phyloP scores from a whole-genome alignment of 2,329 filamentous ascomycete genomes.

The Fusarium xylarioides region DNA sequence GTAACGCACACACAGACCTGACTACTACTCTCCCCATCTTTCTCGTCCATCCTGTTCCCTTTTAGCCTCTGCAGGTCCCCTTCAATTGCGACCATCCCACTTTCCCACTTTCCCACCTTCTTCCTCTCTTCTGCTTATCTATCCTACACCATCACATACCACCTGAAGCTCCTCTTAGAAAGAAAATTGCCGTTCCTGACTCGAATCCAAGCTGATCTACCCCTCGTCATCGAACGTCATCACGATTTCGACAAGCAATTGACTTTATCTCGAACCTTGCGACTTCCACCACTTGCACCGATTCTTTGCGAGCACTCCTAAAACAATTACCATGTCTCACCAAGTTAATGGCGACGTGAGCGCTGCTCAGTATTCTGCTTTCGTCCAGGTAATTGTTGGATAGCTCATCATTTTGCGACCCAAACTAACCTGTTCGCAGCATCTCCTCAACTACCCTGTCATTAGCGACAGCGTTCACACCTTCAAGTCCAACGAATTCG shows the following conservation, averaged over 20 bases:
- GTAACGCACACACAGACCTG: neutral
- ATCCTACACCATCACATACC: conserved; percentile 9
- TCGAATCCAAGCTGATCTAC: conserved; percentile 11
- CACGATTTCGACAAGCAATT: conserved; percentile 14
- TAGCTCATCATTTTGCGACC: neutral
- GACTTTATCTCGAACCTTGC: conserved; percentile 11
- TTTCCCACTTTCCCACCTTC: conserved; percentile 29
- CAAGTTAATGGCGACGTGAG: conserved; percentile 63
- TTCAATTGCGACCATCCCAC: conserved; percentile 29
- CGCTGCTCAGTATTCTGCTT: conserved; percentile 57
- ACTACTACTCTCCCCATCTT: conserved; percentile 9
- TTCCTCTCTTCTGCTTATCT: neutral
- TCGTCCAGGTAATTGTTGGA: conserved; percentile 52
- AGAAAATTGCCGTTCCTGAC: conserved; percentile 10
- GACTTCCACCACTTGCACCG: neutral
- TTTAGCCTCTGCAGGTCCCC: conserved; percentile 38
- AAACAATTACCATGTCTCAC: conserved; percentile 48
- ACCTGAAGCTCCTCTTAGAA: conserved; percentile 1
- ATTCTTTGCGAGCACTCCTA: conserved; percentile 16
- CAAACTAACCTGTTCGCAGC: conserved; percentile 58
- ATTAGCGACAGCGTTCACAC: conserved; percentile 80
- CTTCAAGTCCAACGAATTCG: conserved; percentile 84
- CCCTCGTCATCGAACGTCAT: conserved; percentile 19
- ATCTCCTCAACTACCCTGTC: conserved; percentile 84
- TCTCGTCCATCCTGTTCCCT: conserved; percentile 20